These are phyloP conservation scores for Sphagnum tenellum DNA, from an alignment of 225 moss, liverwort and hornwort species.

Conservation along the genomic window DNA sequence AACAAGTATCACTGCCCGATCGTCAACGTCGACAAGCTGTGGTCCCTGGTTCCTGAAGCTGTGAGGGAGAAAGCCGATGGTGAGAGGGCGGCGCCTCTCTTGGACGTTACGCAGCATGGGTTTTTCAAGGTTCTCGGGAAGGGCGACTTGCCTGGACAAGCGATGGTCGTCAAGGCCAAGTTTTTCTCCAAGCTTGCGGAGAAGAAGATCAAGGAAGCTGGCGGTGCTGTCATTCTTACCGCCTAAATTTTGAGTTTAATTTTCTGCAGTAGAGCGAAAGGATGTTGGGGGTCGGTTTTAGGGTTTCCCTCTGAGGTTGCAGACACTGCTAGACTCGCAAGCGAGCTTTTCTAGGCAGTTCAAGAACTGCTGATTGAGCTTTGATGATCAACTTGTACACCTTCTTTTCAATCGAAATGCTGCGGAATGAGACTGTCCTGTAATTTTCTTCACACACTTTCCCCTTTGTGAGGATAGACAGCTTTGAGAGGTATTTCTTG, in stretches of 20 bases:
- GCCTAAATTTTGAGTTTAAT: conserved; percentile 1
- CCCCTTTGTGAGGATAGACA: no score
- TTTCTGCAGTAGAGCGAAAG: no score
- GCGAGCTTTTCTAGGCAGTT: no score
- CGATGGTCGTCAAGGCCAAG: conserved; percentile 6
- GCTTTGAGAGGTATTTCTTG: no score
- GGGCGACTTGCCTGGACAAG: conserved; percentile 2
- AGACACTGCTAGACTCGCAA: no score
- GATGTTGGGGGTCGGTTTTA: no score
- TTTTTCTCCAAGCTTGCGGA: conserved; percentile 4
- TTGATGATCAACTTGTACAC: no score
- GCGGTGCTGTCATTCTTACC: conserved; percentile 5
- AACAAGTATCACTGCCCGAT: conserved; percentile 5
- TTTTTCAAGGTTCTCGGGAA: conserved; percentile 4
- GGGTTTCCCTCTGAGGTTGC: no score
- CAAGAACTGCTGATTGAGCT: no score
- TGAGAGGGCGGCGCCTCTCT: conserved; percentile 1
- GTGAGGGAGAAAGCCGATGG: conserved; percentile 6
- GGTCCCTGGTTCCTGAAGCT: conserved; percentile 4
- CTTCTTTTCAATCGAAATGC: no score
- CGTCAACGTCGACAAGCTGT: conserved; percentile 5
- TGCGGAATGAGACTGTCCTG: no score
- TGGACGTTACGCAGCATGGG: conserved; percentile 5
- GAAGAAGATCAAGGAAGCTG: conserved; percentile 7
- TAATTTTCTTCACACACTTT: no score